Percentiles rank a stretch among this genome's conserved stretches.
Evolutionary conservation across 331 rosid genomes (phyloP).

Genomic region (Quercus tomentella): DNA sequence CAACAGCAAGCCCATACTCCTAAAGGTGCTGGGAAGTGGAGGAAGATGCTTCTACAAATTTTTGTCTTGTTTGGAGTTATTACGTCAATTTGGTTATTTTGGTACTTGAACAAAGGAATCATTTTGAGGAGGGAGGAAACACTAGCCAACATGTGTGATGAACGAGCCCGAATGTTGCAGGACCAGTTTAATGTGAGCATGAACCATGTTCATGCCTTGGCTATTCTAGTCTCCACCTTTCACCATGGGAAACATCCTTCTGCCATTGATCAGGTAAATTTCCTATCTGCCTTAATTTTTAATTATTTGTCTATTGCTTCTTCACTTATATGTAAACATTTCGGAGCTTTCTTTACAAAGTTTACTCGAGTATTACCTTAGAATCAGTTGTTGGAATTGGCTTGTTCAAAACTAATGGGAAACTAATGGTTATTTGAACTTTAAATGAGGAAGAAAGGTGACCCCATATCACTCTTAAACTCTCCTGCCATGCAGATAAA

Average conservation of each 20-base stretch:
- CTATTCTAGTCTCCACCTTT: conserved; percentile 91
- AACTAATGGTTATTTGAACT: background rate
- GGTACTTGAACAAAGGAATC: conserved; percentile 48
- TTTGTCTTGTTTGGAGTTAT: conserved; percentile 49
- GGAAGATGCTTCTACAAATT: conserved; percentile 53
- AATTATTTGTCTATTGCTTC: background rate
- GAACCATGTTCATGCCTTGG: conserved; percentile 95
- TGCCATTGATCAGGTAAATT: conserved; percentile 82
- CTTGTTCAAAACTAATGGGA: background rate
- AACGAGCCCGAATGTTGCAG: conserved; percentile 95
- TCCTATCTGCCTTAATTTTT: background rate
- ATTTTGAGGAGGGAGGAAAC: conserved; percentile 63
- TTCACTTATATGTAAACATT: background rate
- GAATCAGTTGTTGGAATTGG: background rate
- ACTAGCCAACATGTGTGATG: conserved; percentile 94
- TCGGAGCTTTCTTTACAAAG: background rate
- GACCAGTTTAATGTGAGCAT: conserved; percentile 95
- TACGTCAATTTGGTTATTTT: conserved; percentile 57
- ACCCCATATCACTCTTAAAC: background rate
- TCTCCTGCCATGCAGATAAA: background rate
- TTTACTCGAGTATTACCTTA: background rate
- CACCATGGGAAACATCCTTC: conserved; percentile 91
- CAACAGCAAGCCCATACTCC: conserved; percentile 36
- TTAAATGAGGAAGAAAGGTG: background rate
- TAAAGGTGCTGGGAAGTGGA: conserved; percentile 70